A percentile compares a stretch with the other conserved stretches of the same genome.
Conservation (phyloP, 306 rosid genomes). For the Crotalaria pallida region DNA sequence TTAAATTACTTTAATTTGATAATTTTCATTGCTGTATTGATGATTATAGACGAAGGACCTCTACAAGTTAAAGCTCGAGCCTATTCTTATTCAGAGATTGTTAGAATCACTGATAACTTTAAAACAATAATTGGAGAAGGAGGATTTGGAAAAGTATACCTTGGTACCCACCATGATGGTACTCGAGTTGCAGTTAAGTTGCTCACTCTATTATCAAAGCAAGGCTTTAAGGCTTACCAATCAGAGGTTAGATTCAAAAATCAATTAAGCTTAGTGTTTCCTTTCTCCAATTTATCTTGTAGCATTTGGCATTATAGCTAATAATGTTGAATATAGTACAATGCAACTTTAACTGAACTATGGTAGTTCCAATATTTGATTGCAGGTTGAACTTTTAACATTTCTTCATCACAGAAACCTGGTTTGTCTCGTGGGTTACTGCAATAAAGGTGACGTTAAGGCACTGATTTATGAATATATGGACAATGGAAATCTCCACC, state of each 20-base stretch:
- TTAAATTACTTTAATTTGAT: neutral
- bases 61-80: neutral
- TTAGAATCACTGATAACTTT: slow-evolving; percentile 18
- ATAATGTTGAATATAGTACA: neutral
- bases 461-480: slow-evolving; percentile 34
- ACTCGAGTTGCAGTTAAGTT: slow-evolving; percentile 30
- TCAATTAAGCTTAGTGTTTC: neutral
- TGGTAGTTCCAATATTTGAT: neutral
- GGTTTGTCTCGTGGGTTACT: slow-evolving; percentile 35
- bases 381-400: slow-evolving; percentile 42
- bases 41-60: neutral
- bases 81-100: neutral
- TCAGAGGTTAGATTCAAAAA: neutral
- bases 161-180: slow-evolving; percentile 11
- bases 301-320: neutral
- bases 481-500: slow-evolving; percentile 27
- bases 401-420: slow-evolving; percentile 48
- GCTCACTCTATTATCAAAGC: slow-evolving; percentile 19
- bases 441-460: slow-evolving; percentile 28
- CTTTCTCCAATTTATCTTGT: neutral
- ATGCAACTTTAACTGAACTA: neutral
- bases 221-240: slow-evolving; percentile 33
- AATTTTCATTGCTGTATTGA: neutral
- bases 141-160: slow-evolving; percentile 46
- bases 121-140: slow-evolving; percentile 31